Evolutionary conservation across 1,284 basidiomycete genomes (phyloP).

Genomic region (Dichomitus squalens): DNA sequence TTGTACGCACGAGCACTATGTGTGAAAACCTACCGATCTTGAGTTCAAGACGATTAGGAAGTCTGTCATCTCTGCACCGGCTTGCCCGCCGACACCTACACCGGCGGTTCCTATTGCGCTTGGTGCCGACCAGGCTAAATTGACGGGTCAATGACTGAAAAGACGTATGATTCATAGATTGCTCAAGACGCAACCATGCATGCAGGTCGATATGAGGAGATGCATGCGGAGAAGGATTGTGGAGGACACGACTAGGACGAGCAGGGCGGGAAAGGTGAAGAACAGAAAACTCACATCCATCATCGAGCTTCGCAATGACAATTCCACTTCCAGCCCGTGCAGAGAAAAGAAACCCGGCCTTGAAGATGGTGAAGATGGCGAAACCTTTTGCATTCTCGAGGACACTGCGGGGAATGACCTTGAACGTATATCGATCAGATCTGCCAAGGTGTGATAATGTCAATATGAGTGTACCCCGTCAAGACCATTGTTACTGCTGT

Average conservation of each 20-base stretch:
- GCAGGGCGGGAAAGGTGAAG: not conserved
- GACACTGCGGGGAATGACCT: constrained; percentile 68
- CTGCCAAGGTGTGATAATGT: not conserved
- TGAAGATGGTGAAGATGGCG: constrained; percentile 81
- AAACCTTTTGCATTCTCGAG: constrained; percentile 82
- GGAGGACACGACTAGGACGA: not conserved
- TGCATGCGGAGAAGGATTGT: too few species aligned
- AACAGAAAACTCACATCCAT: constrained; percentile 69
- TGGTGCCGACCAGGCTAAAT: constrained; percentile 87
- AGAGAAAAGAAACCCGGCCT: constrained; percentile 78
- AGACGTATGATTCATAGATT: not conserved
- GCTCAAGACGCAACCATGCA: too few species aligned
- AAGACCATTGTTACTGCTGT: constrained; percentile 69
- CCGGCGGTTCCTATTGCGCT: constrained; percentile 96
- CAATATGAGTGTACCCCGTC: constrained; percentile 52
- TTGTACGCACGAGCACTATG: constrained; percentile 25
- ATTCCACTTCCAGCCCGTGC: constrained; percentile 87
- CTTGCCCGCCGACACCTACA: constrained; percentile 85
- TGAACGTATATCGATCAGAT: not conserved
- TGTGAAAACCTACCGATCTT: constrained; percentile 53
- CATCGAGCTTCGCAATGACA: constrained; percentile 84
- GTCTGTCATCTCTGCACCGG: constrained; percentile 90
- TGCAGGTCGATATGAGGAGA: too few species aligned
- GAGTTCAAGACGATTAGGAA: constrained; percentile 94
- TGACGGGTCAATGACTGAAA: constrained; percentile 1